Evolutionary conservation across 2,329 filamentous ascomycete species (phyloP), one percentile per base, ranked within the genome.

Genomic region (Ophidiomyces ophidiicola): DNA sequence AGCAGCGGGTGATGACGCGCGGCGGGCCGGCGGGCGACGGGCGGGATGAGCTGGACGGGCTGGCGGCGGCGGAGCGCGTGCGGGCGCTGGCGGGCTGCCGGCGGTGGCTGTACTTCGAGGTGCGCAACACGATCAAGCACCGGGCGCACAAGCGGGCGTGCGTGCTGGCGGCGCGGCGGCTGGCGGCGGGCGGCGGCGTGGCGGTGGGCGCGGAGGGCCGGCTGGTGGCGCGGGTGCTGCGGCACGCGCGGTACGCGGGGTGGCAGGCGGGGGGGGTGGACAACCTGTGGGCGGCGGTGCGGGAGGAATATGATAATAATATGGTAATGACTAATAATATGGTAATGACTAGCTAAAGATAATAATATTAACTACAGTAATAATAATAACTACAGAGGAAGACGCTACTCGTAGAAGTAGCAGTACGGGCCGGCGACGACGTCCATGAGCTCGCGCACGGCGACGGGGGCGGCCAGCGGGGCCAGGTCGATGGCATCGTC

Each of bases 371-470:
- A n/a, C n/a, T n/a, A n/a, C n/a, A n/a, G n/a, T n/a, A n/a, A n/a
- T n/a, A n/a, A n/a, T n/a, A n/a, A n/a, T n/a, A n/a, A n/a, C n/a
- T n/a, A n/a, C n/a, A n/a, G n/a, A n/a, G n/a, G n/a, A n/a, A n/a
- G n/a, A n/a, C n/a, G n/a, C n/a, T 19, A 48, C 31, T 44, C 38
- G 34, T 54, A 54, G 26, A 51, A 41, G 39, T 53, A 53, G 26
- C 51, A 54, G 17, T 51, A 53, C 1, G 51, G 51, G 1, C 50
- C 50, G 7, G 36, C 44, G 17, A 44, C 46, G 5, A 48, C 52
- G 42, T 48, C 41, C 34, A 50, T 44, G 15, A 49, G 23, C 5
- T 54, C 46, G 5, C 41, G 12, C 11, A 52, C 44, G 5, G 37
- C 32, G 11, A 46, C 32, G 3, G 48, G 34, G 6, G 42, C 28